Conservation (phyloP, 371 early-diverging fungal genomes). For the Mucor sp. region DNA sequence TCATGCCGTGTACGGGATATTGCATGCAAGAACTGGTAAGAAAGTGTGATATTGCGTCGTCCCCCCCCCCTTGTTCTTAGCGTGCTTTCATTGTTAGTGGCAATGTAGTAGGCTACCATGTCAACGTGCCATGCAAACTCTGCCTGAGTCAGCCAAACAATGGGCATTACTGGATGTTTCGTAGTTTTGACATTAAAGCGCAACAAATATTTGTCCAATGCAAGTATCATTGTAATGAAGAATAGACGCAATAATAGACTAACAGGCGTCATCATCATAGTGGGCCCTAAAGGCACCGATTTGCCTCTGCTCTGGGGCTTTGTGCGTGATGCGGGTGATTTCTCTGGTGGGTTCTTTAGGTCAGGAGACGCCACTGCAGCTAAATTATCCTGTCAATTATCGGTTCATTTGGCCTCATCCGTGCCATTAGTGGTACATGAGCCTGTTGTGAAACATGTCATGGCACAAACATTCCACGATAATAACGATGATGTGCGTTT, state of each 20-base stretch:
- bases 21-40: slow-evolving; percentile 44
- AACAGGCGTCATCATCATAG: too few relatives aligned
- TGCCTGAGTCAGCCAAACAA: slow-evolving; percentile 40
- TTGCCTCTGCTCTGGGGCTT: slow-evolving; percentile 47
- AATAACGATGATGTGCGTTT: neutral
- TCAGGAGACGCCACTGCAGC: slow-evolving; percentile 33
- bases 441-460: slow-evolving; percentile 15
- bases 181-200: slow-evolving; percentile 26
- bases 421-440: slow-evolving; percentile 26
- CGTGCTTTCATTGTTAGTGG: slow-evolving; percentile 23
- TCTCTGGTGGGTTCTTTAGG: slow-evolving; percentile 23
- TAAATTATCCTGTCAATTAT: slow-evolving; percentile 35
- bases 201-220: slow-evolving; percentile 33
- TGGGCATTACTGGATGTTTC: slow-evolving; percentile 54
- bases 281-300: slow-evolving; percentile 20
- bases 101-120: slow-evolving; percentile 47
- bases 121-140: slow-evolving; percentile 45
- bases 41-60: neutral
- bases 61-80: too few relatives aligned
- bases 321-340: slow-evolving; percentile 37
- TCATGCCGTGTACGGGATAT: slow-evolving; percentile 42
- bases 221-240: slow-evolving; percentile 1
- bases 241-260: too few relatives aligned
- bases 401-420: slow-evolving; percentile 29
- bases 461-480: slow-evolving; percentile 13